These are phyloP conservation scores for Colletotrichum liaoningense DNA, from an alignment of 2,329 filamentous ascomycete species.

Conservation along the genomic window DNA sequence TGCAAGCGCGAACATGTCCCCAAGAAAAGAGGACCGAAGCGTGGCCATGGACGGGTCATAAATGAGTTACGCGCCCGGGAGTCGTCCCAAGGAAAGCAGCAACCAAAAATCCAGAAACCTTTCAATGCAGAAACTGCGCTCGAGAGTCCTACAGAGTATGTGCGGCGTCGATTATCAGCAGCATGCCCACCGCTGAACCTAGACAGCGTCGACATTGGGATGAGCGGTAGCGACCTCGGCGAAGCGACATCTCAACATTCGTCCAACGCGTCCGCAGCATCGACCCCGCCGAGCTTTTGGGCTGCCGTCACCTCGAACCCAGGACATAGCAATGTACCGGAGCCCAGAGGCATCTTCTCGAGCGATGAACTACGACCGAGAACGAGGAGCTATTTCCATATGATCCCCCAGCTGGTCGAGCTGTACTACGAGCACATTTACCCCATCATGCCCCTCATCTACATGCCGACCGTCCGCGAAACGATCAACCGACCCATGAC, in stretches of 20 bases:
- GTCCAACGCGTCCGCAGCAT: conserved; percentile 38
- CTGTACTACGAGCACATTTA: conserved; percentile 73
- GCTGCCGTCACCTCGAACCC: conserved; percentile 44
- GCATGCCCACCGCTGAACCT: conserved; percentile 37
- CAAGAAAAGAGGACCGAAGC: conserved; percentile 73
- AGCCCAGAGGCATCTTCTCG: conserved; percentile 51
- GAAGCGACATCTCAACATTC: conserved; percentile 30
- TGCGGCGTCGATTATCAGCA: conserved; percentile 36
- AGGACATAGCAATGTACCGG: conserved; percentile 42
- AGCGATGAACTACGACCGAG: conserved; percentile 56
- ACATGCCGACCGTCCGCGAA: conserved; percentile 65
- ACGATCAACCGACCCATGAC: conserved; percentile 57
- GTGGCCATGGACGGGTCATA: conserved; percentile 71
- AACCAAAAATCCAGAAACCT: conserved; percentile 37
- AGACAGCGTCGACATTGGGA: conserved; percentile 34
- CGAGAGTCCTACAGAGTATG: conserved; percentile 50
- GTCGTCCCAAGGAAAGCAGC: conserved; percentile 45
- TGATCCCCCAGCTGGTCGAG: conserved; percentile 67
- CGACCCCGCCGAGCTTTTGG: conserved; percentile 44
- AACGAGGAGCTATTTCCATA: conserved; percentile 55
- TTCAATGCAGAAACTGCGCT: conserved; percentile 32
- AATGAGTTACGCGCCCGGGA: conserved; percentile 68
- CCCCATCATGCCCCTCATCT: conserved; percentile 71
- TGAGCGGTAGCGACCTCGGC: conserved; percentile 35
- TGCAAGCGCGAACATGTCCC: conserved; percentile 75